A percentile compares a stretch with the other conserved stretches of the same genome.
These are phyloP conservation scores for Domatiomyces catenatus DNA, from an alignment of 2,329 filamentous ascomycete species.

Conservation along the genomic window DNA sequence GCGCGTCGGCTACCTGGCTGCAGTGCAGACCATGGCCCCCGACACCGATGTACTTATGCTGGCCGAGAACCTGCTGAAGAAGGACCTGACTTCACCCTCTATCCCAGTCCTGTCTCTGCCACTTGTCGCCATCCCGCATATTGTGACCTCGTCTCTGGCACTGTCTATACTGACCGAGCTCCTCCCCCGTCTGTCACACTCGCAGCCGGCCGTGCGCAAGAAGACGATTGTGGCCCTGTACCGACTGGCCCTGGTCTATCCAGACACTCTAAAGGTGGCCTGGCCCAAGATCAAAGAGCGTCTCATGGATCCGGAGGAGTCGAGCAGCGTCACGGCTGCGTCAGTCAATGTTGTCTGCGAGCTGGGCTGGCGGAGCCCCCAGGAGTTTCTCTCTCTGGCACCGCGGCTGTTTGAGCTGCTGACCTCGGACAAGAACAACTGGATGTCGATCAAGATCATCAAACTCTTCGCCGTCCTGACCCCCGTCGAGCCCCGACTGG, in stretches of 20 bases:
- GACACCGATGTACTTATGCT: conserved; percentile 97
- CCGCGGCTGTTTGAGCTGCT: conserved; percentile 83
- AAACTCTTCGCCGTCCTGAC: conserved; percentile 96
- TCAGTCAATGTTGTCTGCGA: conserved; percentile 97
- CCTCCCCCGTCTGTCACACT: conserved; percentile 72
- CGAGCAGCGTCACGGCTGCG: conserved; percentile 83
- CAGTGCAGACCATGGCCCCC: conserved; percentile 86
- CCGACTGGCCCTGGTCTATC: conserved; percentile 85
- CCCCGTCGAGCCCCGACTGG: conserved; percentile 75
- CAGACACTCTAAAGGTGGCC: conserved; percentile 75
- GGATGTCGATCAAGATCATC: conserved; percentile 99
- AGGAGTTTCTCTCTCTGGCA: conserved; percentile 84
- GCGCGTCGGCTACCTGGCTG: conserved; percentile 82
- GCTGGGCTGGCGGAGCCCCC: conserved; percentile 79
- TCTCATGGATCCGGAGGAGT: conserved; percentile 75
- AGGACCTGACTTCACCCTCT: conserved; percentile 54
- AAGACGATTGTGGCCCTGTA: conserved; percentile 94
- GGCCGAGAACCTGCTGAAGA: conserved; percentile 91
- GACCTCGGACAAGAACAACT: conserved; percentile 88
- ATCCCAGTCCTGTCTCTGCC: conserved; percentile 69
- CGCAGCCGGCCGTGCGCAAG: conserved; percentile 71
- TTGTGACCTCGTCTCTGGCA: conserved; percentile 83
- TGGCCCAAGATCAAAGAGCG: conserved; percentile 98
- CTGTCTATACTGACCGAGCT: conserved; percentile 78
- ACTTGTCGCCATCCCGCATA: conserved; percentile 77